Base-by-base conservation (phyloP, 2,329 filamentous ascomycete species). In the Ophiocordyceps robertsii region DNA sequence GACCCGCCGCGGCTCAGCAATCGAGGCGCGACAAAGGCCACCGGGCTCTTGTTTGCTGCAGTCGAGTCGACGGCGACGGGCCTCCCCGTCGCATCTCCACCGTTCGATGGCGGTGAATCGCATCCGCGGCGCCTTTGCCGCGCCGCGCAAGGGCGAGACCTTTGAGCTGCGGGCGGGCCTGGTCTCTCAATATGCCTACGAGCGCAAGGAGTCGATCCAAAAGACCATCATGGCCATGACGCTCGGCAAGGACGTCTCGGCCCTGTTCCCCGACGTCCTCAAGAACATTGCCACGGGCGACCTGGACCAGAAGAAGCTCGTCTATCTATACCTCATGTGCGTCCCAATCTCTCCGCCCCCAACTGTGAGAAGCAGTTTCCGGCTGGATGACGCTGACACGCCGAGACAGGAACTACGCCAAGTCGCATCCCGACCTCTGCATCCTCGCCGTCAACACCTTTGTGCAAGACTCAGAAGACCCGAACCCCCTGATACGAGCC, bases 141-240 rank as follows among this genome's bases (percentile, higher is more conserved):
- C 81, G 62, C 92, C 92, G 55, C 80, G 83, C 58, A 98, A 98
- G 71, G 92, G 92, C 63, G 92, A 98, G 69, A 98, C 92, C 14
- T 96, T 95, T 62, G 92, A 98, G 72, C 70, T 98, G 66, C 83
- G 92, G 62, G 87, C 90, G 49, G 92, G 92, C 33, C 72, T 98
- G 62, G 92, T 93, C 49, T 98, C 92, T 50, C 92, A 98, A 69
- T 98, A 96, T 82, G 92, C 92, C 46, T 95, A 93, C 68, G 92
- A 98, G 76, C 82, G 88, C 57, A 98, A 98, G 66, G 92, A 98
- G 70, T 85, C 92, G 21, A 98, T 98, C 54, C 92, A 98, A 62
- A 96, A 95, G 74, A 98, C 92, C 50, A 98, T 98, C 68, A 96
- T 96, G 89, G 89, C 92, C 60, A 98, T 98, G 92, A 98, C 92